phyloP scores from a whole-genome alignment of 345 rosid species.

The Eucalyptus grandis region DNA sequence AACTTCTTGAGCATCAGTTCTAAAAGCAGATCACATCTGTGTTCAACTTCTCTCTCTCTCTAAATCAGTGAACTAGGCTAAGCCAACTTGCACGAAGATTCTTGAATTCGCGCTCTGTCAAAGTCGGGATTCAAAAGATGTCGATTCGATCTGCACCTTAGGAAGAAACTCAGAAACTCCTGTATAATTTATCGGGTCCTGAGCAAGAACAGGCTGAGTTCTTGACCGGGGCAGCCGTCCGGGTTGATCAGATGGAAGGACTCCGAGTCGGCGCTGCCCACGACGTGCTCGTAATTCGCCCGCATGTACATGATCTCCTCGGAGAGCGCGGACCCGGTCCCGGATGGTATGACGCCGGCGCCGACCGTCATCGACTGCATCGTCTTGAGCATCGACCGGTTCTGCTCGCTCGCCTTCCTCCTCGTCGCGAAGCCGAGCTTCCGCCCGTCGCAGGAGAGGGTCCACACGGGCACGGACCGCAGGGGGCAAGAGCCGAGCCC shows the following conservation, averaged over 20 bases:
- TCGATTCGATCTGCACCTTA: not conserved
- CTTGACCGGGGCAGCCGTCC: slow-evolving; percentile 64
- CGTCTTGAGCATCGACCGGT: slow-evolving; percentile 42
- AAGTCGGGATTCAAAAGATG: not conserved
- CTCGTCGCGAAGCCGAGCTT: slow-evolving; percentile 47
- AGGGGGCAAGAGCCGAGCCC: slow-evolving; percentile 38
- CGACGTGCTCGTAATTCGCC: slow-evolving; percentile 75
- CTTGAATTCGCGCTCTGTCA: not conserved
- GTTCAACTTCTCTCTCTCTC: not conserved
- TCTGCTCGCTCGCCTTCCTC: slow-evolving; percentile 35
- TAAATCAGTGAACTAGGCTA: not conserved
- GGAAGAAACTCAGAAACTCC: not conserved
- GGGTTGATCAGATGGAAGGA: slow-evolving; percentile 78
- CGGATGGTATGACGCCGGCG: slow-evolving; percentile 65
- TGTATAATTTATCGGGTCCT: slow-evolving; percentile 10
- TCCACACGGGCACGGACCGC: slow-evolving; percentile 65
- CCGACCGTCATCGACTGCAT: slow-evolving; percentile 74
- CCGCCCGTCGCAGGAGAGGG: slow-evolving; percentile 56
- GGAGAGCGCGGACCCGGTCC: slow-evolving; percentile 21
- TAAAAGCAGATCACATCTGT: not conserved
- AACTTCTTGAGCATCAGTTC: not conserved
- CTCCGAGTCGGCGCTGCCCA: slow-evolving; percentile 65
- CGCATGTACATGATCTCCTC: slow-evolving; percentile 82
- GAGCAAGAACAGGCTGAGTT: slow-evolving; percentile 78
- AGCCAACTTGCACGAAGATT: not conserved